Conservation (phyloP, 2,329 filamentous ascomycete genomes). For the Madurella mycetomatis region DNA sequence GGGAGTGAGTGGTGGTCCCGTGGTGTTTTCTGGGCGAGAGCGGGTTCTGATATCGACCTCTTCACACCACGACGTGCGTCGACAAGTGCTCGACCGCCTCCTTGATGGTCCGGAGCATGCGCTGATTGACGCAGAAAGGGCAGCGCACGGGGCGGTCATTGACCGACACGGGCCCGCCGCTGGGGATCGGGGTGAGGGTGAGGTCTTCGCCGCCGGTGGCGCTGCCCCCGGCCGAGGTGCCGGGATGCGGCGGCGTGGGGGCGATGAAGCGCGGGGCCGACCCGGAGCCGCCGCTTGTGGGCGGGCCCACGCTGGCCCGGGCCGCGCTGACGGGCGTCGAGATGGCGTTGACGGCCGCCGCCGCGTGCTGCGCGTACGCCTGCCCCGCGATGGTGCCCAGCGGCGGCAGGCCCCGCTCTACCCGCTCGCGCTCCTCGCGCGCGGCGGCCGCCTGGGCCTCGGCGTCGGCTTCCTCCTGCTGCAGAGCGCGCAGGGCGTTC, state of each 20-base stretch:
- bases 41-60: neutral
- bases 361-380: constrained; percentile 26
- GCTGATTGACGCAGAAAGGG: constrained; percentile 58
- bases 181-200: constrained; percentile 52
- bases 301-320: constrained; percentile 14
- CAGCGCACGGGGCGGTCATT: constrained; percentile 51
- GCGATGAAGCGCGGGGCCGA: constrained; percentile 15
- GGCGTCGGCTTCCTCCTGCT: constrained; percentile 55
- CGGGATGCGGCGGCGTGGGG: constrained; percentile 22
- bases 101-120: constrained; percentile 57
- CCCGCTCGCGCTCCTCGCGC: constrained; percentile 49
- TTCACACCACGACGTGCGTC: constrained; percentile 54
- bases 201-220: constrained; percentile 35
- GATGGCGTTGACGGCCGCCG: constrained; percentile 23
- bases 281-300: neutral
- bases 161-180: constrained; percentile 42
- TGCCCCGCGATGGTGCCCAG: constrained; percentile 23
- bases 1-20: too few relatives aligned
- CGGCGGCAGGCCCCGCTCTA: constrained; percentile 38
- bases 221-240: constrained; percentile 2
- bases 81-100: constrained; percentile 61
- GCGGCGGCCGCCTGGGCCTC: constrained; percentile 54
- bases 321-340: constrained; percentile 24
- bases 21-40: too few relatives aligned
- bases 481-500: constrained; percentile 54